Conservation (phyloP, 257 asterid species). For the Mentha longifolia region DNA sequence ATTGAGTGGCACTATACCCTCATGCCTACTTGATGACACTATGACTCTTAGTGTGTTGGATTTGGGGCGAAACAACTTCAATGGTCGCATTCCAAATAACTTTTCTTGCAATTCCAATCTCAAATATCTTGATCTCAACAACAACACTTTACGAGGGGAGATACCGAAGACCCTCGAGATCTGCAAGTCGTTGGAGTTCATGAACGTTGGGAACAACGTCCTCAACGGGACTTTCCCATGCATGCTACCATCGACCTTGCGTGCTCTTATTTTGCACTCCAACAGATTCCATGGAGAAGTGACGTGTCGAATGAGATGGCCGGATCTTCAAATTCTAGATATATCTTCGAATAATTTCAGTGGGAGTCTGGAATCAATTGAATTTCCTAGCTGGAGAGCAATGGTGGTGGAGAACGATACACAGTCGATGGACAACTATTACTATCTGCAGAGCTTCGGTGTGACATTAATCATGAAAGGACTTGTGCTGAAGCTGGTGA, state of each 20-base stretch:
- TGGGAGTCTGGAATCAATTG: background rate
- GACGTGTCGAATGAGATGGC: constrained; percentile 28
- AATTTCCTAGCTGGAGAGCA: constrained; percentile 22
- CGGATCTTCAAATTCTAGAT: constrained; percentile 33
- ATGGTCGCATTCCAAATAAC: constrained; percentile 25
- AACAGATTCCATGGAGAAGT: constrained; percentile 49
- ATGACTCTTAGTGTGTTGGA: background rate
- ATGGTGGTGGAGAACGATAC: constrained; percentile 5
- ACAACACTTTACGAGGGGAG: constrained; percentile 35
- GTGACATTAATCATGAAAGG: background rate
- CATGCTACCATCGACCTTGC: constrained; percentile 41
- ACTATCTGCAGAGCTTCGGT: background rate
- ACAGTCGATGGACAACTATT: background rate
- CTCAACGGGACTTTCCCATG: constrained; percentile 36
- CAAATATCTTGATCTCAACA: constrained; percentile 30
- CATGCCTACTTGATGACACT: constrained; percentile 25
- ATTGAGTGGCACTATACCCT: constrained; percentile 30
- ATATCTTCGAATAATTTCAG: constrained; percentile 35
- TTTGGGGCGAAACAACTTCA: constrained; percentile 36
- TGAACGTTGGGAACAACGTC: constrained; percentile 51
- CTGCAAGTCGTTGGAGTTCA: constrained; percentile 41
- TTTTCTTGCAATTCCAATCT: constrained; percentile 8
- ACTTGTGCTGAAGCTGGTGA: background rate
- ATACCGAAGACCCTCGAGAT: constrained; percentile 39
- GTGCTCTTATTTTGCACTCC: constrained; percentile 44